A percentile compares a stretch with the other conserved stretches of the same genome.
Conservation (phyloP, 768 basidiomycete genomes). For the Tylopilus sp. region DNA sequence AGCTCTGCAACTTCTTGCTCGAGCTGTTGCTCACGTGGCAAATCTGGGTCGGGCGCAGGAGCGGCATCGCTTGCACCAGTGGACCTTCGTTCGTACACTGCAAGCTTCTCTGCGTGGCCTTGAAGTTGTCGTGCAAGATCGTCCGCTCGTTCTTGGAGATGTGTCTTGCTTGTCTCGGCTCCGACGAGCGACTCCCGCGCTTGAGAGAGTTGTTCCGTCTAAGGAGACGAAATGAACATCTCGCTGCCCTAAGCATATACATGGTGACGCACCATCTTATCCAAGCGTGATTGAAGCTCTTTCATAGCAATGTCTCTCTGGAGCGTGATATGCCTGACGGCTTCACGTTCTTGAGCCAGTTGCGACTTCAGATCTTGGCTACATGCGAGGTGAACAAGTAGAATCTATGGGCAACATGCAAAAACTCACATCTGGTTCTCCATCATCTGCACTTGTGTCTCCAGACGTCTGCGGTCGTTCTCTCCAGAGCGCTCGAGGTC, state of each 20-base stretch:
- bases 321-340: slow-evolving; percentile 64
- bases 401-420: neutral
- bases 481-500: slow-evolving; percentile 82
- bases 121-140: slow-evolving; percentile 55
- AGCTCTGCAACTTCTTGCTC: slow-evolving; percentile 84
- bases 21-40: slow-evolving; percentile 73
- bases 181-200: slow-evolving; percentile 67
- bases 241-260: neutral
- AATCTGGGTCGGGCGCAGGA: slow-evolving; percentile 39
- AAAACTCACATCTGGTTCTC: slow-evolving; percentile 71
- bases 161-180: slow-evolving; percentile 75
- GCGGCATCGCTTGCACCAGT: slow-evolving; percentile 29
- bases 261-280: slow-evolving; percentile 54
- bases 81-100: slow-evolving; percentile 77
- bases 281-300: slow-evolving; percentile 69
- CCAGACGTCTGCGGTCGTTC: slow-evolving; percentile 78
- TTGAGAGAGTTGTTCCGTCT: slow-evolving; percentile 64
- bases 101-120: slow-evolving; percentile 79
- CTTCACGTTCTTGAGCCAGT: slow-evolving; percentile 71
- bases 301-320: slow-evolving; percentile 80
- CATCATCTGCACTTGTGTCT: slow-evolving; percentile 73
- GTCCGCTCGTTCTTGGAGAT: slow-evolving; percentile 63
- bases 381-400: slow-evolving; percentile 3
- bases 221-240: slow-evolving; percentile 10
- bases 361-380: slow-evolving; percentile 76